Evolutionary conservation across 1,139 yeast species (phyloP).

Genomic region (Yueomyces sp.): DNA sequence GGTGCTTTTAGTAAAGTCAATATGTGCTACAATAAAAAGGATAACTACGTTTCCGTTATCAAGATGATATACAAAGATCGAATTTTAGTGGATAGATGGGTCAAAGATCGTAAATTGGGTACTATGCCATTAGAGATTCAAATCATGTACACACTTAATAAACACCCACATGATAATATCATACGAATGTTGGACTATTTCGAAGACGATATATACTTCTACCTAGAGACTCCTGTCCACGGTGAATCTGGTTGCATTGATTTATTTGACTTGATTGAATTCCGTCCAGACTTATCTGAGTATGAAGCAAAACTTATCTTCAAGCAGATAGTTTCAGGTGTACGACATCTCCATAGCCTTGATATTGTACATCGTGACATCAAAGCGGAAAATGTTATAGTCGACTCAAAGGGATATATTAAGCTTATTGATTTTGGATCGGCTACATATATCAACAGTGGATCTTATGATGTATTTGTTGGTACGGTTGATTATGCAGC

Average conservation of each 20-base stretch:
- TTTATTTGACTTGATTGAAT: conserved; percentile 80
- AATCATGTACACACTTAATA: conserved; percentile 67
- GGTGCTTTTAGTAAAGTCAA: conserved; percentile 95
- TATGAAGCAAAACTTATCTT: conserved; percentile 65
- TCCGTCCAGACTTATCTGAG: conserved; percentile 69
- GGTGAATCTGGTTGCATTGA: conserved; percentile 86
- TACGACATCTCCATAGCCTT: conserved; percentile 67
- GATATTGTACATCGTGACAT: conserved; percentile 93
- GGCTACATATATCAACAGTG: conserved; percentile 80
- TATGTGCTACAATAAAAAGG: conserved; percentile 52
- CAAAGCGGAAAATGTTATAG: conserved; percentile 87
- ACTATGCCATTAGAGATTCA: conserved; percentile 93
- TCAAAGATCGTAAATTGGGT: conserved; percentile 77
- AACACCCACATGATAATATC: conserved; percentile 76
- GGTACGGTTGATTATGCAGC: conserved; percentile 97
- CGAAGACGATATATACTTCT: conserved; percentile 80
- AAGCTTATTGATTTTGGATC: conserved; percentile 92
- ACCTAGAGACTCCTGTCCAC: conserved; percentile 87
- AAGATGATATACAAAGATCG: conserved; percentile 87
- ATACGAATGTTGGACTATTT: conserved; percentile 78
- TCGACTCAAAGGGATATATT: conserved; percentile 64
- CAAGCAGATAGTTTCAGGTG: conserved; percentile 66
- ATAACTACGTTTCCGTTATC: conserved; percentile 54
- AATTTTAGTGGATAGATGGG: conserved; percentile 94
- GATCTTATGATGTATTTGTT: conserved; percentile 94